Conservation (phyloP, 225 moss, liverwort and hornwort species). For the Anthoceros angustus region DNA sequence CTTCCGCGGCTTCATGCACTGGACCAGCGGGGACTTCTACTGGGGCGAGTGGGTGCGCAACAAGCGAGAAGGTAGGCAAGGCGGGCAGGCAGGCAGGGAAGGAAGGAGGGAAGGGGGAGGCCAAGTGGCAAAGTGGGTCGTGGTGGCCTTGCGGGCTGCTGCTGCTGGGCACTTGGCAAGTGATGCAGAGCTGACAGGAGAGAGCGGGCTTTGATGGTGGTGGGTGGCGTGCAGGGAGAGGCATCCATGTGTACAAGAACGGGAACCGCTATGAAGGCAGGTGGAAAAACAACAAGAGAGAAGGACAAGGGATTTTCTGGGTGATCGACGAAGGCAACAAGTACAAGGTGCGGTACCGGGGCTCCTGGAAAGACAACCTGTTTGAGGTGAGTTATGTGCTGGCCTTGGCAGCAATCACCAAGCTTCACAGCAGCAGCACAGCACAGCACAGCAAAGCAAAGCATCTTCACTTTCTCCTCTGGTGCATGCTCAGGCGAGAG, state of each 20-base stretch:
- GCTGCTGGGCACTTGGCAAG: not conserved
- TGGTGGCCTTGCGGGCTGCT: not conserved
- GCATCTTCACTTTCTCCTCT: too few relatives aligned
- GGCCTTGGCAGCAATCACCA: too few relatives aligned
- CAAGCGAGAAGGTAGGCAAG: slow-evolving; percentile 44
- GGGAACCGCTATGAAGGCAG: slow-evolving; percentile 78
- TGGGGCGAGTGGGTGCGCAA: slow-evolving; percentile 81
- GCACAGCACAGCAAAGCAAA: too few relatives aligned
- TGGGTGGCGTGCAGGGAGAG: slow-evolving; percentile 38
- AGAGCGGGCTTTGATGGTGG: too few relatives aligned
- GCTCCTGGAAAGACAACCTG: slow-evolving; percentile 63
- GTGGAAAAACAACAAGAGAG: slow-evolving; percentile 53
- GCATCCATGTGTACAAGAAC: slow-evolving; percentile 63
- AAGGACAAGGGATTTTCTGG: slow-evolving; percentile 92
- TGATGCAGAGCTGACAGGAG: not conserved
- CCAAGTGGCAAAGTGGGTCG: not conserved
- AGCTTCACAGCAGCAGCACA: too few relatives aligned
- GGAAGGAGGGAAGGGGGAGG: not conserved
- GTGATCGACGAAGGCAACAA: slow-evolving; percentile 28
- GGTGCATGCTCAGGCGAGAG: not conserved
- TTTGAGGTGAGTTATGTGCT: slow-evolving; percentile 41
- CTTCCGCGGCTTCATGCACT: slow-evolving; percentile 53
- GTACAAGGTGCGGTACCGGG: slow-evolving; percentile 61
- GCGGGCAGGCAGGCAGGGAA: not conserved
- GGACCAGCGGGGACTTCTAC: slow-evolving; percentile 71